A percentile compares a stretch with the other conserved stretches of the same genome.
Evolutionary conservation across 768 basidiomycete species (phyloP).

Genomic region (Suillus ampliporus): DNA sequence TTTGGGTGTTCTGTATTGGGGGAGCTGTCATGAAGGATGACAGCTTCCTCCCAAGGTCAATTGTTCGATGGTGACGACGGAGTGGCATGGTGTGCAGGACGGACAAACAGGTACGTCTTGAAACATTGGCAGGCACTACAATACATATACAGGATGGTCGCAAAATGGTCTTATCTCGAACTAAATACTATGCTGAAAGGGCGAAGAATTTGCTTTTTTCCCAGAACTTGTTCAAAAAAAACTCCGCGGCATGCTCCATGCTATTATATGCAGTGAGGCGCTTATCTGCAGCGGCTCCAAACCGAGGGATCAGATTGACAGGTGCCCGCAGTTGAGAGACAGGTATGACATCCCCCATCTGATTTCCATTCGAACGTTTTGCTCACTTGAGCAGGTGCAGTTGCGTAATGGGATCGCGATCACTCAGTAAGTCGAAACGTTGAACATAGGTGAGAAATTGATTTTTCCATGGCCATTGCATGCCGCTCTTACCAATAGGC

Average conservation of each 20-base stretch:
- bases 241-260: slow-evolving; percentile 24
- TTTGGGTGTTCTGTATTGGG: neutral
- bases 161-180: neutral
- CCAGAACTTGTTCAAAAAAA: slow-evolving; percentile 40
- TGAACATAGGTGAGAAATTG: slow-evolving; percentile 34
- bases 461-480: neutral
- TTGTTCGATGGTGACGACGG: no score
- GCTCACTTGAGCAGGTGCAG: slow-evolving; percentile 31
- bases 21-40: neutral
- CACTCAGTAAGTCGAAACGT: slow-evolving; percentile 28
- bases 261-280: slow-evolving; percentile 30
- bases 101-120: no score
- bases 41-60: neutral
- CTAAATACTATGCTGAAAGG: neutral
- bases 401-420: slow-evolving; percentile 20
- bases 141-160: no score
- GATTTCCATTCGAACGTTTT: slow-evolving; percentile 15
- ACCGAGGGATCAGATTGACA: slow-evolving; percentile 33
- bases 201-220: slow-evolving; percentile 34
- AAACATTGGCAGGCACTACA: no score
- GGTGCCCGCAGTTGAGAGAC: slow-evolving; percentile 27
- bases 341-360: slow-evolving; percentile 35
- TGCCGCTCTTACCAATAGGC: neutral
- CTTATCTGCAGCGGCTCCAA: slow-evolving; percentile 30
- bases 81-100: no score